These are phyloP conservation scores for Teratosphaeria pseudoeucalypti DNA, from an alignment of 2,329 filamentous ascomycete genomes.

Conservation along the genomic window DNA sequence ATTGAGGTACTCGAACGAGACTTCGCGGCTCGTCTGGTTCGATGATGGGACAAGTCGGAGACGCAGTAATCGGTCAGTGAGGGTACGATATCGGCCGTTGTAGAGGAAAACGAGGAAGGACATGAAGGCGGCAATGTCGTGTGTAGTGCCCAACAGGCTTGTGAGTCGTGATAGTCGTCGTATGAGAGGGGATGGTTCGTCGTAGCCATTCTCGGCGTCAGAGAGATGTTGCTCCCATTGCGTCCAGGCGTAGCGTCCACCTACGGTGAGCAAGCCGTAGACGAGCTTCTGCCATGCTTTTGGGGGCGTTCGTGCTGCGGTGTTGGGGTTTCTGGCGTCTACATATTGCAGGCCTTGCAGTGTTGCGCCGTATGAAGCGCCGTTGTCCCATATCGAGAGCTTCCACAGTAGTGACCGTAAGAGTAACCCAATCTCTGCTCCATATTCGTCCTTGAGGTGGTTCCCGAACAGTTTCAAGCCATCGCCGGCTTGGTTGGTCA, in stretches of 20 bases:
- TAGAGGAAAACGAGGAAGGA: constrained; percentile 88
- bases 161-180: constrained; percentile 58
- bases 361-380: constrained; percentile 86
- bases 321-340: constrained; percentile 52
- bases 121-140: constrained; percentile 69
- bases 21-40: constrained; percentile 76
- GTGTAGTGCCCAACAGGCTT: constrained; percentile 56
- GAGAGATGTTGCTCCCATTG: constrained; percentile 86
- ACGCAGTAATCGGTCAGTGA: constrained; percentile 74
- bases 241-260: constrained; percentile 80
- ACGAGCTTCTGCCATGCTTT: constrained; percentile 72
- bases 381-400: constrained; percentile 90
- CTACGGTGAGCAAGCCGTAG: constrained; percentile 77
- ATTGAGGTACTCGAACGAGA: constrained; percentile 96
- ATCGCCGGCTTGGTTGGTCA: constrained; percentile 78
- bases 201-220: constrained; percentile 64
- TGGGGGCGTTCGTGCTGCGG: constrained; percentile 25
- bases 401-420: constrained; percentile 82
- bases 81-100: constrained; percentile 81
- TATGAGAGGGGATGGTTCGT: constrained; percentile 42
- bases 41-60: constrained; percentile 78
- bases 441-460: constrained; percentile 76
- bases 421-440: constrained; percentile 68
- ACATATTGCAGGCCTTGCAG: constrained; percentile 86
- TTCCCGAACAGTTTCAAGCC: constrained; percentile 77